Conservation (phyloP, 2,329 filamentous ascomycete genomes). For the Sordariomycetes sp. region DNA sequence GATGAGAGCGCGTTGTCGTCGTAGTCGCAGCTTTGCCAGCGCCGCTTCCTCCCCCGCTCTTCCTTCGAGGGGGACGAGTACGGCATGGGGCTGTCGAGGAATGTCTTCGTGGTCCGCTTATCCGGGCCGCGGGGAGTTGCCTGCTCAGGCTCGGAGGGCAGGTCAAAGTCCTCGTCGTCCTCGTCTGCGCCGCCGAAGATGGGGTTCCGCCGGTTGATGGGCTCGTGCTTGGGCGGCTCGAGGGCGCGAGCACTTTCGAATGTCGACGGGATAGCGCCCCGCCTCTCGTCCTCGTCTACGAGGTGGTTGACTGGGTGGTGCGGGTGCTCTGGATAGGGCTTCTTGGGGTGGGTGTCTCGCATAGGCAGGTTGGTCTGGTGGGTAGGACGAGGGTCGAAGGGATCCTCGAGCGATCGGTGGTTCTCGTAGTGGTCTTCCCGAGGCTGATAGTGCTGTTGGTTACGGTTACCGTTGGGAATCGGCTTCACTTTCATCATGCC, state of each 20-base stretch:
- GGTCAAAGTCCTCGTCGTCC: slow-evolving; percentile 9
- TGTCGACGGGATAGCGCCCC: slow-evolving; percentile 10
- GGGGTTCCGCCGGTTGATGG: not conserved
- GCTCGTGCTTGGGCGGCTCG: not conserved
- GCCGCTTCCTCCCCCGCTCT: slow-evolving; percentile 22
- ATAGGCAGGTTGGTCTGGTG: slow-evolving; percentile 24
- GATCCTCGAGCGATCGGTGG: not conserved
- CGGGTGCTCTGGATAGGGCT: slow-evolving; percentile 11
- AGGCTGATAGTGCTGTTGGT: not conserved
- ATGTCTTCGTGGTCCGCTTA: slow-evolving; percentile 12
- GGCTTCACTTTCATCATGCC: slow-evolving; percentile 6
- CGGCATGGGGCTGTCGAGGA: slow-evolving; percentile 11
- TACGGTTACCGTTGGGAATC: not conserved
- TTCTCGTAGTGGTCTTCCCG: slow-evolving; percentile 1
- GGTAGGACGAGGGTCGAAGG: slow-evolving; percentile 2
- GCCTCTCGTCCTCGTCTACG: slow-evolving; percentile 11
- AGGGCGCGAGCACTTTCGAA: not conserved
- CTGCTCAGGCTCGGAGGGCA: not conserved
- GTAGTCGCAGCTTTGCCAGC: slow-evolving; percentile 38
- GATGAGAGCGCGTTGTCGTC: slow-evolving; percentile 42
- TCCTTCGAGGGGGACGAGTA: slow-evolving; percentile 11
- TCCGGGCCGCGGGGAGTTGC: slow-evolving; percentile 5
- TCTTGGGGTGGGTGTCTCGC: slow-evolving; percentile 22
- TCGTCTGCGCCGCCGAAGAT: slow-evolving; percentile 8
- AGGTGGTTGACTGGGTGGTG: slow-evolving; percentile 5